phyloP scores from a whole-genome alignment of 345 rosid species.

The Linum trigynum region DNA sequence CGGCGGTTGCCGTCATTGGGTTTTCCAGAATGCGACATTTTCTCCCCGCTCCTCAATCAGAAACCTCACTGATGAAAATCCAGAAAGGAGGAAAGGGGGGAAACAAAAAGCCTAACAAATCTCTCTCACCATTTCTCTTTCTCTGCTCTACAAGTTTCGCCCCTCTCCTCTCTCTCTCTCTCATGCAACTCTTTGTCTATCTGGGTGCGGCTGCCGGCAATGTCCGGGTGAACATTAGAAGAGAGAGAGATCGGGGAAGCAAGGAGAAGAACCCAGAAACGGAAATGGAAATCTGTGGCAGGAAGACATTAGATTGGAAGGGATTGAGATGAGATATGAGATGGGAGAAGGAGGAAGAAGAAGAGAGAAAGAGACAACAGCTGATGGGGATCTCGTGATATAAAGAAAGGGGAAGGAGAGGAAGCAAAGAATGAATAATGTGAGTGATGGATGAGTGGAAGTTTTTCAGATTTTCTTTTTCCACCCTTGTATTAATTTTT shows the following conservation, averaged over 20 bases:
- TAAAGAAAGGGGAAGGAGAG: slow-evolving; percentile 24
- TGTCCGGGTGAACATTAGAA: slow-evolving; percentile 19
- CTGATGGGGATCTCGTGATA: slow-evolving; percentile 68
- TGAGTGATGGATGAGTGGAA: slow-evolving; percentile 16
- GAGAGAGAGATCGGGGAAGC: background rate
- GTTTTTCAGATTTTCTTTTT: background rate
- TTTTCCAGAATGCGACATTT: slow-evolving; percentile 60
- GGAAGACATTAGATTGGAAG: slow-evolving; percentile 11
- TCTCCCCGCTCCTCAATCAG: background rate
- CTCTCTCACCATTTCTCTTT: background rate
- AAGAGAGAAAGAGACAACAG: slow-evolving; percentile 14
- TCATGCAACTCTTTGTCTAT: background rate
- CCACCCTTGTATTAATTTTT: no score
- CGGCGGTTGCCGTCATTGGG: slow-evolving; percentile 15
- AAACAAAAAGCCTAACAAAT: background rate
- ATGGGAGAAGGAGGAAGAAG: slow-evolving; percentile 14
- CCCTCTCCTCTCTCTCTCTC: slow-evolving; percentile 4
- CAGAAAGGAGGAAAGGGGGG: background rate
- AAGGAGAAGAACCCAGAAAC: slow-evolving; percentile 7
- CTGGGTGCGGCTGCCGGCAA: slow-evolving; percentile 20
- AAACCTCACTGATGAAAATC: background rate
- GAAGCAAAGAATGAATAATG: slow-evolving; percentile 54
- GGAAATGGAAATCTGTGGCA: background rate
- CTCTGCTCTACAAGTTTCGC: background rate
- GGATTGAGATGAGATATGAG: slow-evolving; percentile 26